Evolutionary conservation across 2,329 filamentous ascomycete species (phyloP), one percentile per base, ranked within the genome.

Genomic region (Colletotrichum salicis): DNA sequence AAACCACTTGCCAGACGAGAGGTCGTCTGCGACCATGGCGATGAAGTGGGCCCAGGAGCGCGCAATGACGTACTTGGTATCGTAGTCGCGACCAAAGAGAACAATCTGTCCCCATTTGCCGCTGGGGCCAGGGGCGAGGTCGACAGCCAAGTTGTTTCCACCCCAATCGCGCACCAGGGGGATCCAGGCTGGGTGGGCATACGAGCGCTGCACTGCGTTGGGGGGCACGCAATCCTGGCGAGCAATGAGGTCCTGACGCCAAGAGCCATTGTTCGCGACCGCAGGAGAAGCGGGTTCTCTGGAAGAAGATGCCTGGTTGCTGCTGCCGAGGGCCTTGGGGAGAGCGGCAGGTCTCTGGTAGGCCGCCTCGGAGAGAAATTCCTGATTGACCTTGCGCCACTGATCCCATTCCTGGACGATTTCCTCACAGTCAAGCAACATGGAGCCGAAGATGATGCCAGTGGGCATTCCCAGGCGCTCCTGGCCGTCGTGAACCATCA

Each of bases 401-500:
- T 97, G 97, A 77, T 94, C 93, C 94, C 96, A 98, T 81, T 99
- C 96, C 81, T 98, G 95, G 27, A 97, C 92, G 76, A 99, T 97
- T 80, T 99, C 96, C 82, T 99, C 96, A 79, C 96, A 98, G 82
- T 99, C 96, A 70, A 99, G 89, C 74, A 99, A 85, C 96, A 99
- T 99, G 80, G 91, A 93, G 72, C 95, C 90, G 77, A 99, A 98
- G 73, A 99, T 90, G 76, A 98, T 93, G 74, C 96, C 96, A 0
- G 96, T 98, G 1, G 96, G 96, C 69, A 88, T 88, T 74, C 96
- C 96, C 73, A 95, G 94, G 74, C 96, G 93, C 84, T 99, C 96
- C 82, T 99, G 96, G n/a, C 96, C 96, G 78, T 99, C 96, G 81
- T 99, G 96, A 64, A 94, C 82, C 85, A 93, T 91, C 77, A 98